Percentiles rank a stretch among this genome's conserved stretches.
Conservation (phyloP, 768 basidiomycete genomes). For the Gymnopilus junonius region DNA sequence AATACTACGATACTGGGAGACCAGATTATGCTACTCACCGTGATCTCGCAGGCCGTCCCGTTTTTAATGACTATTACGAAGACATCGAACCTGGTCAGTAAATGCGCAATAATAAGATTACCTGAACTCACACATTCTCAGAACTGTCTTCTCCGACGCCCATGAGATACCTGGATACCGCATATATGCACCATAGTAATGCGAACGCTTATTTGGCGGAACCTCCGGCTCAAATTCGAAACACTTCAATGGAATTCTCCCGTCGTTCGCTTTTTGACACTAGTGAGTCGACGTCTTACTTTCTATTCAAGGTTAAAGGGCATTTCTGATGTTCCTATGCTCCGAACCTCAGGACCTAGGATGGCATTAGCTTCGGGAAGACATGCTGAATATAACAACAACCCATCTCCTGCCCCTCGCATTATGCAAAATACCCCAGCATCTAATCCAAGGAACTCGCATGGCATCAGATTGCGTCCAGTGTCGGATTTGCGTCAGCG, state of each 20-base stretch:
- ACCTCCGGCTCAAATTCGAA: not conserved
- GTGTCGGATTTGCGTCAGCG: constrained; percentile 74
- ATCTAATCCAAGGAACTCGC: constrained; percentile 22
- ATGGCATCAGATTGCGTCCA: constrained; percentile 61
- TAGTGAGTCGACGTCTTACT: not conserved
- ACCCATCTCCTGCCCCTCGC: not conserved
- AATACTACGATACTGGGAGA: not conserved
- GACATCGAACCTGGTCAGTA: constrained; percentile 37
- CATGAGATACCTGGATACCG: not conserved
- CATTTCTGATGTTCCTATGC: not conserved
- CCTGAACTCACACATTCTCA: not conserved
- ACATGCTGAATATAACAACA: not conserved
- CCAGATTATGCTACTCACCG: not conserved
- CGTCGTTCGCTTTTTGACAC: not conserved
- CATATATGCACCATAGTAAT: not conserved
- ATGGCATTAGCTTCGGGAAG: not conserved
- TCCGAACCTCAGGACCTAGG: not conserved
- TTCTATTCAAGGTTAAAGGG: not conserved
- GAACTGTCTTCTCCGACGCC: constrained; percentile 25
- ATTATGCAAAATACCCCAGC: not conserved
- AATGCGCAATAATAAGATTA: constrained; percentile 31
- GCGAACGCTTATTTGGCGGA: not conserved
- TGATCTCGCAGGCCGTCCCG: not conserved
- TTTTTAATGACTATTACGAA: constrained; percentile 21
- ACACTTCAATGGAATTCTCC: not conserved